Evolutionary conservation across 2,329 filamentous ascomycete species (phyloP).

Genomic region (Xylariaceae sp.): DNA sequence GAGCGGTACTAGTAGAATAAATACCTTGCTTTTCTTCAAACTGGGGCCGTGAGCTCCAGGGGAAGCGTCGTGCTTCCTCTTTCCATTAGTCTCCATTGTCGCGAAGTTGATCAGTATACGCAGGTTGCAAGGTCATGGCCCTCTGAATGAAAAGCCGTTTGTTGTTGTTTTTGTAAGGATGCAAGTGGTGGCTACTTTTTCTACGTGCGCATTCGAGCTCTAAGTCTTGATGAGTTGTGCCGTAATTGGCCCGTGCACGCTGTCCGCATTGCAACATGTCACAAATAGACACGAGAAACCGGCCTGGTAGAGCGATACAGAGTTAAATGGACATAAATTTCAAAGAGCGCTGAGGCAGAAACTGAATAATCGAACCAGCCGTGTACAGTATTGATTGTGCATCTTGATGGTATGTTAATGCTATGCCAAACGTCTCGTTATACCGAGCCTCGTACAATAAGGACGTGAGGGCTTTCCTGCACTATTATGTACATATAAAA

Average conservation of each 20-base stretch:
- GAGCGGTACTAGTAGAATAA: not conserved
- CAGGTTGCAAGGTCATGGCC: no score
- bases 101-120: no score
- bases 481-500: no score
- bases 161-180: not conserved
- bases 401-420: no score
- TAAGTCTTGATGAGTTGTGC: not conserved
- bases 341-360: no score
- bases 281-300: not conserved
- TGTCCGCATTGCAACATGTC: no score
- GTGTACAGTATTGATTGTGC: no score
- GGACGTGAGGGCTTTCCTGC: no score
- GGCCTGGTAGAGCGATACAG: not conserved
- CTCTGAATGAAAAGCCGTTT: no score
- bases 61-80: constrained; percentile 44
- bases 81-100: constrained; percentile 42
- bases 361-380: no score
- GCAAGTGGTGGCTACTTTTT: not conserved
- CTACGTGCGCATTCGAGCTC: not conserved
- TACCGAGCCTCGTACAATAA: no score
- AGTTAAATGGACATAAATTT: not conserved
- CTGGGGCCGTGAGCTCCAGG: constrained; percentile 32
- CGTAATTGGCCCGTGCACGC: constrained; percentile 13
- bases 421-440: no score
- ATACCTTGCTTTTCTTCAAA: constrained; percentile 47